A percentile compares a stretch with the other conserved stretches of the same genome.
phyloP scores from a whole-genome alignment of 2,329 filamentous ascomycete genomes.

The Cladophialophora carrionii region DNA sequence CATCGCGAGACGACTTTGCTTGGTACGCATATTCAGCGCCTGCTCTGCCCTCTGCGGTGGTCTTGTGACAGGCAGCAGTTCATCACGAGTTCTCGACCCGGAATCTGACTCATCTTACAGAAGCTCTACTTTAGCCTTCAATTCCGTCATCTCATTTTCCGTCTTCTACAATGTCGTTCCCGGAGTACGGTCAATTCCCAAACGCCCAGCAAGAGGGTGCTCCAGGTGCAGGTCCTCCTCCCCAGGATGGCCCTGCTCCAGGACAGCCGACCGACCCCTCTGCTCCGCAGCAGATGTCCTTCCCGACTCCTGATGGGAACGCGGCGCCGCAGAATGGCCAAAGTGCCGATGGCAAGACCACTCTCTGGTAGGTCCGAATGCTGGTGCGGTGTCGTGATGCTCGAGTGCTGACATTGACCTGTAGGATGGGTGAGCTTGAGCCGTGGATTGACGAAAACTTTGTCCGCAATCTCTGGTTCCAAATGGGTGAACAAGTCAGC shows the following conservation, averaged over 20 bases:
- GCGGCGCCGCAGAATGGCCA: constrained; percentile 51
- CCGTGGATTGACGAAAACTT: constrained; percentile 99
- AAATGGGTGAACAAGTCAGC: constrained; percentile 91
- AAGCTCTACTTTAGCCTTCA: constrained; percentile 21
- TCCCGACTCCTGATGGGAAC: constrained; percentile 55
- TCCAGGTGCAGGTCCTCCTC: constrained; percentile 53
- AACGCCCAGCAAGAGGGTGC: constrained; percentile 61
- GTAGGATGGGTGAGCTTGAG: constrained; percentile 98
- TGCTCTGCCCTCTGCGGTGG: neutral
- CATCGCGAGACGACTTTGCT: constrained; percentile 19
- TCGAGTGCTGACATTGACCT: constrained; percentile 12
- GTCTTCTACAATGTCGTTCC: constrained; percentile 62
- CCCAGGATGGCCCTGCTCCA: constrained; percentile 56
- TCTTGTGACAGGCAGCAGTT: neutral
- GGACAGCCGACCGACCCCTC: constrained; percentile 50
- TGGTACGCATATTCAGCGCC: constrained; percentile 3
- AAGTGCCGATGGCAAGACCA: constrained; percentile 59
- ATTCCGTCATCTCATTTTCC: constrained; percentile 24
- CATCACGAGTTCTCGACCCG: neutral
- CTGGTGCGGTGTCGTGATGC: constrained; percentile 23
- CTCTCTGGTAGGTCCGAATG: constrained; percentile 54
- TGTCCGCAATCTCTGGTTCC: constrained; percentile 91
- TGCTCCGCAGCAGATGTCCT: constrained; percentile 57
- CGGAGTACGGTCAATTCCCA: constrained; percentile 65
- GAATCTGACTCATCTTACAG: constrained; percentile 27